Evolutionary conservation across 2,329 filamentous ascomycete species (phyloP).

Genomic region (Colletotrichum viniferum): DNA sequence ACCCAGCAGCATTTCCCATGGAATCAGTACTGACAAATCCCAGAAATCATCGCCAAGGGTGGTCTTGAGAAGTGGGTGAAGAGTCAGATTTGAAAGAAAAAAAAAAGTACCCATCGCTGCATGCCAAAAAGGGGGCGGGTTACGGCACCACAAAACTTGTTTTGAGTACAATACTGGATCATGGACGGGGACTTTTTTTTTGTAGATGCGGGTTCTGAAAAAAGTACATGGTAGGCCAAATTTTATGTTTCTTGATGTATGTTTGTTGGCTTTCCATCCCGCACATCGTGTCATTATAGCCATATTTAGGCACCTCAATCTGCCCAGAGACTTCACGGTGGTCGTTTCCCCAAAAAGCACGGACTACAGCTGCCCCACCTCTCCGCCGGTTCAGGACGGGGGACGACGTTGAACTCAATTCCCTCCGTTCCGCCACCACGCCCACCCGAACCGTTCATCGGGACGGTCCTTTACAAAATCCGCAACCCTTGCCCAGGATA

Average conservation of each 20-base stretch:
- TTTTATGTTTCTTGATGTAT: neutral
- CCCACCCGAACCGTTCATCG: neutral
- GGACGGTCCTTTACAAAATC: neutral
- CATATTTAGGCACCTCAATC: neutral
- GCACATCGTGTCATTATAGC: neutral
- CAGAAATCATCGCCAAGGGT: conserved; percentile 77
- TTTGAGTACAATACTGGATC: neutral
- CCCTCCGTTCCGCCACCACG: neutral
- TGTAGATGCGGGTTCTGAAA: neutral
- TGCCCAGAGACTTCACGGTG: too few relatives aligned
- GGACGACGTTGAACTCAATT: neutral
- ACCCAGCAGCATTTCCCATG: neutral
- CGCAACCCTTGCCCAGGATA: neutral
- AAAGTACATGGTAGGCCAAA: neutral
- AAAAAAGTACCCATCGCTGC: neutral
- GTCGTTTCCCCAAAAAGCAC: neutral
- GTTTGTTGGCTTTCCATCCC: accelerated
- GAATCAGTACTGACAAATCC: accelerated
- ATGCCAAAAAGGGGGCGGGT: neutral
- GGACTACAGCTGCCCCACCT: neutral
- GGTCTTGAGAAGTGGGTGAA: conserved; percentile 86
- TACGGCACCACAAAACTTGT: neutral
- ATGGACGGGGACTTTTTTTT: neutral
- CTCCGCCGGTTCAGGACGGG: neutral
- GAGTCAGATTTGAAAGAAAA: conserved; percentile 58